These are phyloP conservation scores for Populus nigra DNA, from an alignment of 345 rosid genomes.

Conservation along the genomic window DNA sequence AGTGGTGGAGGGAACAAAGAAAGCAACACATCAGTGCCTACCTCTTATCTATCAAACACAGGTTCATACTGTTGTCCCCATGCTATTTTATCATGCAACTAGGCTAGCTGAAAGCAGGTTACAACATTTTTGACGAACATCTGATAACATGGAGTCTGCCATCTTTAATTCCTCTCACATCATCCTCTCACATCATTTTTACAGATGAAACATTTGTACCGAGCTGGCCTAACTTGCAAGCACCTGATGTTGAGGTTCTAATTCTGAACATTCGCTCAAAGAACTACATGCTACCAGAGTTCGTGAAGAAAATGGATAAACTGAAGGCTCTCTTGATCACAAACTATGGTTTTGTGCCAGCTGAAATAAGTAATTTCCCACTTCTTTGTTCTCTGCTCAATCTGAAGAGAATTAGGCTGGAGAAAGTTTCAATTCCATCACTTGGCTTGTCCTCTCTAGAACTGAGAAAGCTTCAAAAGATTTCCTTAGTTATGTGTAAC, in stretches of 20 bases:
- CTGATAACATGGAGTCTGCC: neutral
- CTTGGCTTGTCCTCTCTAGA: neutral
- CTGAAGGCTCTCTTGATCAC: conserved; percentile 47
- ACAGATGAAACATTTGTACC: conserved; percentile 28
- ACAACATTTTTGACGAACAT: too few relatives aligned
- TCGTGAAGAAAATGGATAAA: conserved; percentile 41
- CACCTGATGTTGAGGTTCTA: conserved; percentile 25
- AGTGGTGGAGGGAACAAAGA: conserved; percentile 14
- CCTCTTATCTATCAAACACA: conserved; percentile 26
- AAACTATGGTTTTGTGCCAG: conserved; percentile 30
- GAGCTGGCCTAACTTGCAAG: conserved; percentile 18
- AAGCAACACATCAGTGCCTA: conserved; percentile 3
- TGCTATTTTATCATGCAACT: too few relatives aligned
- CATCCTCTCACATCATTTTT: neutral
- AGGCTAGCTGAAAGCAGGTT: neutral
- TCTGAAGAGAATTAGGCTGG: conserved; percentile 29
- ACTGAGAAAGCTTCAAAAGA: conserved; percentile 16
- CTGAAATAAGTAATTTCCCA: conserved; percentile 36
- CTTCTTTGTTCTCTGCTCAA: conserved; percentile 21
- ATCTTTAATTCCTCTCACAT: neutral
- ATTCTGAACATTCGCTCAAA: conserved; percentile 16
- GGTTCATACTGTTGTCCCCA: neutral
- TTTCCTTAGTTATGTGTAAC: conserved; percentile 29
- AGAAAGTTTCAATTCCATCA: conserved; percentile 21
- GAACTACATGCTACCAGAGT: conserved; percentile 41